These are phyloP conservation scores for Fusarium sp. DNA, from an alignment of 2,329 filamentous ascomycete species.

Conservation along the genomic window DNA sequence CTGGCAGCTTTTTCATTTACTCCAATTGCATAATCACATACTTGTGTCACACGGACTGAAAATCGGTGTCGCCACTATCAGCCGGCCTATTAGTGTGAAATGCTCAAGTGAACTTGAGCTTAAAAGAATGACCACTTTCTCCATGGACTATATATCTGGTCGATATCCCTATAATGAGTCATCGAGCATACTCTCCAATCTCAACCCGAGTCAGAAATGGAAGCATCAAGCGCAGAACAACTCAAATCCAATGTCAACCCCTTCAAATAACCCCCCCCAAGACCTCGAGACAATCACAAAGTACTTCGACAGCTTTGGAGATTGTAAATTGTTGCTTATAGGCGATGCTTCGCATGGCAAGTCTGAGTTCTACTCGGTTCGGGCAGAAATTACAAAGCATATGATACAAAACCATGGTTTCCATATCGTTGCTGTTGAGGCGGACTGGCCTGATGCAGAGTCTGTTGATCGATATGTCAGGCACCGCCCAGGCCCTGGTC, in stretches of 20 bases:
- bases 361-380: conserved; percentile 21
- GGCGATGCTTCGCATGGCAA: conserved; percentile 21
- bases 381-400: conserved; percentile 25
- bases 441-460: conserved; percentile 26
- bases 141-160: background rate
- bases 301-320: conserved; percentile 19
- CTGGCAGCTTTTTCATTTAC: background rate
- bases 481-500: background rate
- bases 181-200: too few species aligned
- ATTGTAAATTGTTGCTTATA: conserved; percentile 20
- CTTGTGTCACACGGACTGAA: conserved; percentile 2
- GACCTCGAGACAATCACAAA: conserved; percentile 1
- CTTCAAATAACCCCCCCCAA: conserved; percentile 4
- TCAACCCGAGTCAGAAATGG: background rate
- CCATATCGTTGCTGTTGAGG: conserved; percentile 23
- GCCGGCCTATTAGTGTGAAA: background rate
- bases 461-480: conserved; percentile 24
- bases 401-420: conserved; percentile 27
- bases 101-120: background rate
- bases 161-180: background rate
- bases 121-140: background rate
- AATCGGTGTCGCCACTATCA: background rate
- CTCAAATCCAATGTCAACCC: conserved; percentile 4
- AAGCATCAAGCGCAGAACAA: conserved; percentile 3
- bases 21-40: background rate